Evolutionary conservation across 805 yeast genomes (phyloP), one percentile per base, ranked within the genome.

Genomic region (Myxozyma nipponensis): DNA sequence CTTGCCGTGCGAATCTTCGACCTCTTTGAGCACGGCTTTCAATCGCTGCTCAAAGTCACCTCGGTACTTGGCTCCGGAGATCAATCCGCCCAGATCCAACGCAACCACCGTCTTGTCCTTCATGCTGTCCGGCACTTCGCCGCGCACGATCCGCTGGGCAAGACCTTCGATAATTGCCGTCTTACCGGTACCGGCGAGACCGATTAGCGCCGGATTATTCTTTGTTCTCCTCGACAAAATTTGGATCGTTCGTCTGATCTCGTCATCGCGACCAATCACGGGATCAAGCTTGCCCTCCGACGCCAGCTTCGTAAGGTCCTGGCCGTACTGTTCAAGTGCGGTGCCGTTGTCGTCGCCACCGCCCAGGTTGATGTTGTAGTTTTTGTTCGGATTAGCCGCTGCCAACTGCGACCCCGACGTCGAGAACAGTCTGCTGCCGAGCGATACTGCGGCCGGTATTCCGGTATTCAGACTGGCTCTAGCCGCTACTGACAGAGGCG

Each of bases 131-230:
- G 98, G 98, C 1, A 91, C 98, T 65, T 90, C 95, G 10, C 91
- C 91, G 49, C 84, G 80, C 6, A 87, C 81, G 44, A 93, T 90
- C 62, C 97, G 74, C 68, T 93, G 98, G 0, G 98, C 98, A 36
- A 93, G 73, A 0, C 98, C 98, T 65, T 93, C 98, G 80, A 93
- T 85, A 50, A 93, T 81, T 4, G 98, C 95, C 0, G 98, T 93
- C 68, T 91, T 91, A 71, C 98, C 98, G 0, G 96, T 95, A 70
- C 98, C 98, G 1, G 98, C 98, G 59, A 86, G 81, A 56, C 98
- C 98, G 38, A 93, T 89, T 47, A 91, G 69, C 1, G 93, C 95
- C 0, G 98, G 98, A 63, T 91, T 91, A 67, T 93, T 93, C 69
- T 91, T 91, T 1, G 97, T 89, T 17, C 58, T 76, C 60, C 98